Conservation (phyloP, 352 stramenopile species). For the Saprolegnia parasitica region DNA sequence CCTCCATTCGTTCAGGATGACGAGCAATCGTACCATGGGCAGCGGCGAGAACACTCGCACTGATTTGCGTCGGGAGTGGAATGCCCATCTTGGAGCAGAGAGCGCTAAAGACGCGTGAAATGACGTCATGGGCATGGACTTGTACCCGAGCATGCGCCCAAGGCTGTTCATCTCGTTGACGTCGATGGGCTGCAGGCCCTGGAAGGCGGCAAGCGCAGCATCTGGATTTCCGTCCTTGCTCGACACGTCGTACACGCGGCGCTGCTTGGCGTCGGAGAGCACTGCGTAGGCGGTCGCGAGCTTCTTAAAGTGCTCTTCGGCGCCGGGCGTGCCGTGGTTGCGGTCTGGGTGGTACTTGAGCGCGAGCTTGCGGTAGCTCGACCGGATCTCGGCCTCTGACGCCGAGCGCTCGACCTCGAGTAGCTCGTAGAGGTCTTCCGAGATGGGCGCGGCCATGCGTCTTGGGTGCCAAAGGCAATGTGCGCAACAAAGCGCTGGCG, state of each 20-base stretch:
- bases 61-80: slow-evolving; percentile 85
- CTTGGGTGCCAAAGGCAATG: neutral
- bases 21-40: slow-evolving; percentile 45
- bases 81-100: slow-evolving; percentile 88
- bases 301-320: slow-evolving; percentile 80
- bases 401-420: slow-evolving; percentile 86
- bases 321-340: slow-evolving; percentile 71
- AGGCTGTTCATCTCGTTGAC: slow-evolving; percentile 28
- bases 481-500: neutral
- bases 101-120: slow-evolving; percentile 34
- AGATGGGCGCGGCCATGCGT: neutral
- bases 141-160: slow-evolving; percentile 24
- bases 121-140: neutral
- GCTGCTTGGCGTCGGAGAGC: slow-evolving; percentile 84
- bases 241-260: slow-evolving; percentile 77
- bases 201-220: neutral
- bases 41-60: slow-evolving; percentile 71
- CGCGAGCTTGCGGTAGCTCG: slow-evolving; percentile 82
- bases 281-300: slow-evolving; percentile 82
- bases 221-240: slow-evolving; percentile 52
- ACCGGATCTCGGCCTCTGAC: slow-evolving; percentile 88
- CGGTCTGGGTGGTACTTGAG: slow-evolving; percentile 88
- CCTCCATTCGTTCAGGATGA: neutral
- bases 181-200: slow-evolving; percentile 22
- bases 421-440: slow-evolving; percentile 70